Base-by-base conservation (phyloP, 2,329 filamentous ascomycete species). In the Colletotrichum tabaci region DNA sequence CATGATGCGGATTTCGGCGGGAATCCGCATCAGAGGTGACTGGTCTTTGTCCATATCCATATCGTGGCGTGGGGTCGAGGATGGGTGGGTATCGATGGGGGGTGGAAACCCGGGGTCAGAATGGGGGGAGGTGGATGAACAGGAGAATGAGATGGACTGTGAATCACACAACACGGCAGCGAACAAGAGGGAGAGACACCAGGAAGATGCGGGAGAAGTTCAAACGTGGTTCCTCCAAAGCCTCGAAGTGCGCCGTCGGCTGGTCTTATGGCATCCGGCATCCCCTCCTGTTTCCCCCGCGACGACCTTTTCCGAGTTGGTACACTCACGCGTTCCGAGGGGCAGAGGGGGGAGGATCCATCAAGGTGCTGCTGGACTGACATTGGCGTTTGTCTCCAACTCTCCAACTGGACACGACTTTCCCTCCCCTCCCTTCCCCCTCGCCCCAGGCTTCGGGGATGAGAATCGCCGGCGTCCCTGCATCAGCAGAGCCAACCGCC, bases 1-100 rank as follows among this genome's bases (percentile, higher is more conserved):
- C 72, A 85, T 75, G 71, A 85, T 76, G 35, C 84, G 83, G 62
- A 86, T 78, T 75, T 86, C 84, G 9, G 79, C 76, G 9, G 84
- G 84, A 35, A 83, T 77, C 49, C 76, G 75, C 77, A 84, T 65
- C 61, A 72, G 42, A 15, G 47, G 26, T 12, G 70, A 71, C 61
- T 66, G 44, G 15, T 72, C 70, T 56, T 56, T 23, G 56, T 71
- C 70, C 70, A 72, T 72, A 26, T 71, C 57, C 26, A 30, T 30
- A 30, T 30, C 26, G 26, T 30, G 26, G 26, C 26, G 58, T n/a
- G 16, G 38, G 61, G 52, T 38, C 23, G 49, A 61, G 52, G 58
- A n/a, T 30, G 26, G 5, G 15, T 60, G 46, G 35, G 13, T 18
- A 38, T n/a, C 4, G 26, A 30, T 10, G 26, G 30, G 55, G 44